Percentiles rank a stretch among this genome's conserved stretches.
These are phyloP conservation scores for Triglochin maritima DNA, from an alignment of 106 monocot genomes.

Conservation along the genomic window DNA sequence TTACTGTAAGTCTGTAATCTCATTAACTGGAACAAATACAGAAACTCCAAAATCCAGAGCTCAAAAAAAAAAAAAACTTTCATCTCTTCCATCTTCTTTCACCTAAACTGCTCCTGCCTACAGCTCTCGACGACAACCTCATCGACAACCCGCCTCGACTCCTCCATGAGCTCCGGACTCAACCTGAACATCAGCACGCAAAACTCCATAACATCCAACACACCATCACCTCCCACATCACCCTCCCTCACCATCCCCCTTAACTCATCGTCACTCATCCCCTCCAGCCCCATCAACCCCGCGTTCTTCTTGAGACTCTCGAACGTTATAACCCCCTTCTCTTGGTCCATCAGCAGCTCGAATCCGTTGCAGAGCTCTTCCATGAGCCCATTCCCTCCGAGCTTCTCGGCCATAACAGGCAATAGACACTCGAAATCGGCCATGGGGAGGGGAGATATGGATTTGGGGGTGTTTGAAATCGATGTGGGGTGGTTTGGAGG, in stretches of 20 bases:
- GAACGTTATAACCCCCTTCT: slow-evolving; percentile 12
- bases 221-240: slow-evolving; percentile 15
- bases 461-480: background rate
- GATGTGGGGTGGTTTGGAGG: too few species aligned
- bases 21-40: too few species aligned
- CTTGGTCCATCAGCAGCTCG: slow-evolving; percentile 12
- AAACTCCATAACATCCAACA: slow-evolving; percentile 9
- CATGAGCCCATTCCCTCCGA: slow-evolving; percentile 14
- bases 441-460: background rate
- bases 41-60: too few species aligned
- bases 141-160: slow-evolving; percentile 7
- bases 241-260: slow-evolving; percentile 15
- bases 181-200: slow-evolving; percentile 19
- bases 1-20: too few species aligned
- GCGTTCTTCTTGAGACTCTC: slow-evolving; percentile 20
- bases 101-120: too few species aligned
- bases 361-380: slow-evolving; percentile 15
- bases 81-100: too few species aligned
- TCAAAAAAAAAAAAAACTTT: too few species aligned
- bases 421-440: slow-evolving; percentile 11
- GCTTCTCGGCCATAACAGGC: slow-evolving; percentile 15
- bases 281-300: slow-evolving; percentile 6
- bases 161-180: slow-evolving; percentile 19
- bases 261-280: slow-evolving; percentile 13
- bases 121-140: background rate